phyloP scores from a whole-genome alignment of 345 rosid genomes.

The Boechera stricta region DNA sequence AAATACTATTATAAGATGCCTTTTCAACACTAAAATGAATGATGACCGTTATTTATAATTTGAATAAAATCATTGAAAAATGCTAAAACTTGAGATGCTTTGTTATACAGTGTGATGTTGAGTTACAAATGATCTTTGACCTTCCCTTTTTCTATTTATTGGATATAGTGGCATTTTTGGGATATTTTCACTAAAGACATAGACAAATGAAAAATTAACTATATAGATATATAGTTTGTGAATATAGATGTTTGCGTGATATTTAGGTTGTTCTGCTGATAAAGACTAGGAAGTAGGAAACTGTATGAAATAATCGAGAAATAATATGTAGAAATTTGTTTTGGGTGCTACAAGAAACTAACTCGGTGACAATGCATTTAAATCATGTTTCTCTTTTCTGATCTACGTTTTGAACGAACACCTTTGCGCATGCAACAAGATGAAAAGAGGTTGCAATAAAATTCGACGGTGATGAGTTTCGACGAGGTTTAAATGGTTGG shows the following conservation, averaged over 20 bases:
- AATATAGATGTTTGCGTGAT: conserved; percentile 20
- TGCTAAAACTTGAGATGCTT: conserved; percentile 23
- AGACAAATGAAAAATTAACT: background rate
- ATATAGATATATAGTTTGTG: background rate
- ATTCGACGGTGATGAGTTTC: background rate
- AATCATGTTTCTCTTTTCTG: too few relatives aligned
- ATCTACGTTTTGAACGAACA: too few relatives aligned
- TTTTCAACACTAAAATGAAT: conserved; percentile 16
- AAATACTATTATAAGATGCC: conserved; percentile 28
- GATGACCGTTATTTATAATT: conserved; percentile 1
- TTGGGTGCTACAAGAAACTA: background rate
- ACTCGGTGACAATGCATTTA: too few relatives aligned
- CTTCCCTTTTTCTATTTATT: conserved; percentile 28
- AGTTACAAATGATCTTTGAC: conserved; percentile 35
- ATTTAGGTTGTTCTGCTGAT: conserved; percentile 11
- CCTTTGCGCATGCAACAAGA: too few relatives aligned
- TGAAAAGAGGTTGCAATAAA: background rate
- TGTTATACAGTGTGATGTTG: conserved; percentile 41
- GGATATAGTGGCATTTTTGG: conserved; percentile 1
- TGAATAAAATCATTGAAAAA: conserved; percentile 30
- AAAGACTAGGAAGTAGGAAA: background rate
- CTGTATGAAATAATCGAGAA: background rate
- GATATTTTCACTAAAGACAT: background rate
- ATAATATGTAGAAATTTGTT: background rate
- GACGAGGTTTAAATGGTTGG: background rate